A percentile compares a stretch with the other conserved stretches of the same genome.
phyloP scores from a whole-genome alignment of 2,329 filamentous ascomycete genomes.

The Chaetomium olivaceum region DNA sequence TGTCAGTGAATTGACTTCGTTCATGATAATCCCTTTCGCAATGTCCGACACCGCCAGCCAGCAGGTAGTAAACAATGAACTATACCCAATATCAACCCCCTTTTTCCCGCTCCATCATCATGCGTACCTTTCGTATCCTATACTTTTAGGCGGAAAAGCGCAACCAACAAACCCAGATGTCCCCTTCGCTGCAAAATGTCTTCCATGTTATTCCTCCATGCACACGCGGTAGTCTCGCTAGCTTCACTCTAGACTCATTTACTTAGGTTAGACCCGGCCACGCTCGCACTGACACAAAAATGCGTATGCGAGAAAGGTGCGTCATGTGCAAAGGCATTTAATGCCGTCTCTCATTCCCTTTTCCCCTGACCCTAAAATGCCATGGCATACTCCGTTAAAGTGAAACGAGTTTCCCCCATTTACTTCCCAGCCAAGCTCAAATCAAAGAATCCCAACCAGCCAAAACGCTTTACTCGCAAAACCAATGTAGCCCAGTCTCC shows the following conservation, averaged over 20 bases:
- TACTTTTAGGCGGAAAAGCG: too few relatives aligned
- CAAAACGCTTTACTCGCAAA: conserved; percentile 13
- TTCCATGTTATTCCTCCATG: too few relatives aligned
- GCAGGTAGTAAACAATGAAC: background rate
- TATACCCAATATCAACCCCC: background rate
- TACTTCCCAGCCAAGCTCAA: conserved; percentile 26
- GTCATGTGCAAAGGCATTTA: conserved; percentile 24
- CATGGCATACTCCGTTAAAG: conserved; percentile 33
- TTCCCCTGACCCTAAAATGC: conserved; percentile 34
- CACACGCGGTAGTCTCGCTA: too few relatives aligned
- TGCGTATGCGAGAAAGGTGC: background rate
- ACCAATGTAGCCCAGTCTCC: conserved; percentile 2
- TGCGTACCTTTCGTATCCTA: too few relatives aligned
- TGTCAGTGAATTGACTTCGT: background rate
- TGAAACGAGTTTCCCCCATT: conserved; percentile 24
- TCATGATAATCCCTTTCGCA: background rate
- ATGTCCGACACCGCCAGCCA: background rate
- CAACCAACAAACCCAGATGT: too few relatives aligned
- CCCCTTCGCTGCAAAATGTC: too few relatives aligned
- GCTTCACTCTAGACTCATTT: background rate
- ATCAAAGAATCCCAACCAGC: conserved; percentile 27
- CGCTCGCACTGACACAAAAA: background rate
- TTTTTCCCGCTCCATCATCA: too few relatives aligned
- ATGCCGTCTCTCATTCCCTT: conserved; percentile 33
- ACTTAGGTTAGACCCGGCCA: background rate